Evolutionary conservation across 208 protist species (phyloP).

Genomic region (Trypanosomatidae sp.): DNA sequence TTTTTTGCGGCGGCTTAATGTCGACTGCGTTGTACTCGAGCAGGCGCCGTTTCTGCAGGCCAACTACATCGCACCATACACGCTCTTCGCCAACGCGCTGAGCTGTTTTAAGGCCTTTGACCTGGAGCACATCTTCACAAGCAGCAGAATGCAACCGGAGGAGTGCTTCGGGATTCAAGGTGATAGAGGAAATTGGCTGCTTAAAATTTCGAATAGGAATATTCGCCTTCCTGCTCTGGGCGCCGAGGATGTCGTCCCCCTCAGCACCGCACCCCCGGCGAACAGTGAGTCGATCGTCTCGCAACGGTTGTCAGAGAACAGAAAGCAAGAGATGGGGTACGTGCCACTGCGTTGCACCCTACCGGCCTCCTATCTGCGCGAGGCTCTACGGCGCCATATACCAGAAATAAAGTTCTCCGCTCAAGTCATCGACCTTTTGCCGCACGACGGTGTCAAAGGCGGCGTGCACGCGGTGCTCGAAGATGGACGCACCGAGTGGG

Average conservation of each 20-base stretch:
- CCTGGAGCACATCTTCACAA: slow-evolving; percentile 66
- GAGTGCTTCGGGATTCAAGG: slow-evolving; percentile 73
- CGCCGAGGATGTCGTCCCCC: slow-evolving; percentile 70
- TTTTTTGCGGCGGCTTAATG: slow-evolving; percentile 78
- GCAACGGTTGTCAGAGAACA: slow-evolving; percentile 51
- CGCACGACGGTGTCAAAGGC: slow-evolving; percentile 82
- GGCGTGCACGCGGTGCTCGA: slow-evolving; percentile 80
- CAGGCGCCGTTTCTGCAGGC: slow-evolving; percentile 75
- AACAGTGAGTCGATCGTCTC: slow-evolving; percentile 89
- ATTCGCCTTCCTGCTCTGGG: slow-evolving; percentile 49
- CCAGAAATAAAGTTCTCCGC: slow-evolving; percentile 69
- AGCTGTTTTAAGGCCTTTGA: slow-evolving; percentile 90
- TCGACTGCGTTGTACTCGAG: slow-evolving; percentile 87
- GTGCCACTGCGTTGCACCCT: slow-evolving; percentile 80
- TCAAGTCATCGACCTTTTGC: slow-evolving; percentile 75
- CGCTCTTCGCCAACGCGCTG: slow-evolving; percentile 84
- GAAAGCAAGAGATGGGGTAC: slow-evolving; percentile 66
- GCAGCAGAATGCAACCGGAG: slow-evolving; percentile 45
- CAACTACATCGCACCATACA: slow-evolving; percentile 61
- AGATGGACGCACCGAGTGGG: slow-evolving; percentile 81
- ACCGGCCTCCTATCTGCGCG: slow-evolving; percentile 45
- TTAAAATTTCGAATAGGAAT: slow-evolving; percentile 60
- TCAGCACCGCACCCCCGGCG: slow-evolving; percentile 75
- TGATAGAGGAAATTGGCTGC: slow-evolving; percentile 51
- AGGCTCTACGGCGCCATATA: slow-evolving; percentile 62